Base-by-base conservation (phyloP, 2,329 filamentous ascomycete genomes). In the Escovopsis sp. region DNA sequence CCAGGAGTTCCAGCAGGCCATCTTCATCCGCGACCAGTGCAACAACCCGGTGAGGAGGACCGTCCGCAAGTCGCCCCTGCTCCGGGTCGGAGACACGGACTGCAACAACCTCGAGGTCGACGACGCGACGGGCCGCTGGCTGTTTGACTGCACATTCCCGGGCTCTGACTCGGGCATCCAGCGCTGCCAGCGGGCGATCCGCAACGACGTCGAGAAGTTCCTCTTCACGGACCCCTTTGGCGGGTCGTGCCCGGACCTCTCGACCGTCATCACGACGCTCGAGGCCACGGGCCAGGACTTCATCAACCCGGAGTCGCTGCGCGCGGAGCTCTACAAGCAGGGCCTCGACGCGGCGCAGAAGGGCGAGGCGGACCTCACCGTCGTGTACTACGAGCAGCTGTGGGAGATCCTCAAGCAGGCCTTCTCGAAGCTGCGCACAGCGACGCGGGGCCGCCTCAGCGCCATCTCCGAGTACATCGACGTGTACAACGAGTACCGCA, bases 1-100 rank as follows among this genome's bases (percentile, higher is more conserved):
- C 23, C 42, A 53, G 10, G 46, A 53, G 1, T 65, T 65, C 38
- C 46, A 41, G 2, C 60, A 63, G 36, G 44, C 51, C 0, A 47
- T 65, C 8, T 52, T 55, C 35, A 51, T 65, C 4, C 47, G 42
- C 5, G 61, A 65, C 26, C 62, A 65, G 40, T 65, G 62, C 38
- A 54, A 53, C 4, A 49, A 53, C 4, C 48, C 54, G 0, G 49
- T 61, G n/a, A 48, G 49, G 3, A 49, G 45, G 30, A 45, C 47
- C 8, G 47, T 59, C 12, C 49, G 51, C 6, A 50, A 43, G 39
- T 63, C 52, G 42, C 60, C 54, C 4, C 47, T 51, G 11, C 54
- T 65, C 11, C 46, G 45, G 3, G 45, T 65, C 6, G 62, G 60
- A 3, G 50, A 53, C 5, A 55, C 58, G 0, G 47, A 52, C 8